Percentiles rank a stretch among this genome's conserved stretches.
Evolutionary conservation across 2,329 filamentous ascomycete genomes (phyloP).

Genomic region (Davidsoniella eucalypti): DNA sequence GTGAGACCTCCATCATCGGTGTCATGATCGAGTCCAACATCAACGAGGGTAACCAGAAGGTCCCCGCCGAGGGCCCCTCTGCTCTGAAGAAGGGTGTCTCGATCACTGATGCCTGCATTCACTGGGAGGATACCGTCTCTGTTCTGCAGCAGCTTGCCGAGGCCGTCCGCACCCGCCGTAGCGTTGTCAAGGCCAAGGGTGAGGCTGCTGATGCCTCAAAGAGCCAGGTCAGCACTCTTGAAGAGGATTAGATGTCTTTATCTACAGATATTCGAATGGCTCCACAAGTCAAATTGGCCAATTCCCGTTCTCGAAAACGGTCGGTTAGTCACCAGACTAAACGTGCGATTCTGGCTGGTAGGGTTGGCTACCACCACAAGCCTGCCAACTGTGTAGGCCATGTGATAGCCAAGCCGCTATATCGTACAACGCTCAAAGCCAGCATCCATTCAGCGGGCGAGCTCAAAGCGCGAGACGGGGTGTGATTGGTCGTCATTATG

Average conservation of each 20-base stretch:
- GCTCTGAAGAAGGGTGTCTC: constrained; percentile 76
- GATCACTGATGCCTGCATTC: constrained; percentile 92
- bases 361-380: too few relatives aligned
- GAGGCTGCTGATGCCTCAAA: constrained; percentile 17
- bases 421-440: too few relatives aligned
- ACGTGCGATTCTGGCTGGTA: too few relatives aligned
- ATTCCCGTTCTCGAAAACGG: too few relatives aligned
- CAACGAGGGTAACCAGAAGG: constrained; percentile 78
- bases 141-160: constrained; percentile 74
- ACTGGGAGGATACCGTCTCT: constrained; percentile 71
- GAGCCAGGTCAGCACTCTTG: constrained; percentile 29
- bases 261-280: too few relatives aligned
- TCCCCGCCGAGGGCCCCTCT: constrained; percentile 62
- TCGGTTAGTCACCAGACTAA: too few relatives aligned
- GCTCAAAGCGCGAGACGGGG: too few relatives aligned
- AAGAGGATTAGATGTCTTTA: constrained; percentile 29
- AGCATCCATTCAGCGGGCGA: too few relatives aligned
- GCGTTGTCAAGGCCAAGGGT: constrained; percentile 23
- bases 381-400: too few relatives aligned
- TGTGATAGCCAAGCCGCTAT: too few relatives aligned
- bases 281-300: too few relatives aligned
- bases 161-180: constrained; percentile 62
- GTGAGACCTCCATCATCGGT: constrained; percentile 77
- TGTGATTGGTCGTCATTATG: too few relatives aligned
- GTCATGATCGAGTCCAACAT: constrained; percentile 99